Evolutionary conservation across 352 stramenopile species (phyloP).

Genomic region (Phytopythium delawarense): DNA sequence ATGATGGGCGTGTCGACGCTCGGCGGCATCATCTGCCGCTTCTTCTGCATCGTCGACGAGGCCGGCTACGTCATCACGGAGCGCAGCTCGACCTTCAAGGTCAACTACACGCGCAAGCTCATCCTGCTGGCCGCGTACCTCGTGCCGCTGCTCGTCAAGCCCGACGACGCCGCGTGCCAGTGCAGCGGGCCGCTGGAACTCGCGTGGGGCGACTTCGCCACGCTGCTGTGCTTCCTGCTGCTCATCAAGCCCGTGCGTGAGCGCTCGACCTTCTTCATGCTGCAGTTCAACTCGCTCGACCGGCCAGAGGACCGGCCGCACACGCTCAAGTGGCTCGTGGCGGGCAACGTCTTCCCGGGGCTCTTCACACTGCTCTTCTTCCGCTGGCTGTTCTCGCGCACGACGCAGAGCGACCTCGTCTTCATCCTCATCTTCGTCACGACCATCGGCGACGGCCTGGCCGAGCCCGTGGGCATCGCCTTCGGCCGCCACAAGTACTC

Average conservation of each 20-base stretch:
- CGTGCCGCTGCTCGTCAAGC: conserved; percentile 74
- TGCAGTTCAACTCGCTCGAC: conserved; percentile 88
- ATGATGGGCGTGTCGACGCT: conserved; percentile 79
- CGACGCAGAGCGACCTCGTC: conserved; percentile 67
- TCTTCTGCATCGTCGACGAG: conserved; percentile 75
- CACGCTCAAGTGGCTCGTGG: conserved; percentile 86
- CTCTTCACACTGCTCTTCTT: conserved; percentile 87
- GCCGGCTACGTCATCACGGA: conserved; percentile 86
- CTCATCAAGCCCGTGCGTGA: conserved; percentile 85
- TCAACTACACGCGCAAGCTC: conserved; percentile 87
- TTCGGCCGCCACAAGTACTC: conserved; percentile 86
- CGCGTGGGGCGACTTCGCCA: conserved; percentile 83
- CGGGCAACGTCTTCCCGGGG: conserved; percentile 73
- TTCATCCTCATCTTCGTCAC: conserved; percentile 85
- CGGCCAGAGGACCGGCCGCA: conserved; percentile 78
- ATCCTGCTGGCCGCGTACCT: conserved; percentile 83
- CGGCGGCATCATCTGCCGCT: conserved; percentile 72
- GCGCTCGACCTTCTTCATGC: conserved; percentile 80
- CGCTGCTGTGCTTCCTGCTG: conserved; percentile 73
- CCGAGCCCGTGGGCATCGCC: conserved; percentile 71
- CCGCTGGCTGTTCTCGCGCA: conserved; percentile 75
- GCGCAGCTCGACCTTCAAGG: conserved; percentile 80
- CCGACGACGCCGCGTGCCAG: conserved; percentile 28
- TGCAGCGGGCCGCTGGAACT: conserved; percentile 44
- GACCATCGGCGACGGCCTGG: conserved; percentile 76